These are phyloP conservation scores for Mycena alexandri DNA, from an alignment of 768 basidiomycete genomes.

Conservation along the genomic window DNA sequence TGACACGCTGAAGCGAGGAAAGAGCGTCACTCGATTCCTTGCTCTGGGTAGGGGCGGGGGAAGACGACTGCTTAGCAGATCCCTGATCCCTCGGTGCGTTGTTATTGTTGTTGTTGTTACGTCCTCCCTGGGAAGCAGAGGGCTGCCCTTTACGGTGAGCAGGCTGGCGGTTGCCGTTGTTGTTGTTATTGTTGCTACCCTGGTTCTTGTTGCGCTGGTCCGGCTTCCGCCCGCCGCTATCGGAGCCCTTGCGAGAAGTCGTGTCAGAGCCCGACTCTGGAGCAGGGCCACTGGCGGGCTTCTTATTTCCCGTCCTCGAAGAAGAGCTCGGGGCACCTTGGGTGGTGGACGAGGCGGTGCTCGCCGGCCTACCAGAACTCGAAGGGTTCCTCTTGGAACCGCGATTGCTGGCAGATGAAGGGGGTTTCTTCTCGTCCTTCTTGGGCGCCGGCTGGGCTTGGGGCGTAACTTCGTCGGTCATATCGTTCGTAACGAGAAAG, in stretches of 20 bases:
- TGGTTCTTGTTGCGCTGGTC: conserved; percentile 71
- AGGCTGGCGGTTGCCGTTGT: conserved; percentile 59
- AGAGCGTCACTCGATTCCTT: conserved; percentile 83
- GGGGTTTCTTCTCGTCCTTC: conserved; percentile 82
- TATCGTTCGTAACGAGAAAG: conserved; percentile 80
- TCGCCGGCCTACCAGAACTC: conserved; percentile 61
- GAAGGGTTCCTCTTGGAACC: conserved; percentile 71
- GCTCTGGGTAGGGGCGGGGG: conserved; percentile 63
- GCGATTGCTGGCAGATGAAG: conserved; percentile 62
- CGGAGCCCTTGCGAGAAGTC: conserved; percentile 69
- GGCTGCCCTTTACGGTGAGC: conserved; percentile 69
- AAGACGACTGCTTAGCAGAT: conserved; percentile 56
- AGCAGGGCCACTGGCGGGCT: conserved; percentile 55
- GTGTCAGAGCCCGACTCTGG: conserved; percentile 82
- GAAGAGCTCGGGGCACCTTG: conserved; percentile 68
- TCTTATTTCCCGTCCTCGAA: conserved; percentile 78
- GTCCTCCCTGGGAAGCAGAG: conserved; percentile 69
- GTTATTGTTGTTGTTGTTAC: conserved; percentile 50
- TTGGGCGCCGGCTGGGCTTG: conserved; percentile 67
- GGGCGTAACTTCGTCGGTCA: conserved; percentile 84
- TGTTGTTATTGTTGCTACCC: conserved; percentile 59
- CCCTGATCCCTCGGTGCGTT: conserved; percentile 53
- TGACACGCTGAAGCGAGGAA: conserved; percentile 91
- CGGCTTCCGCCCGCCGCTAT: conserved; percentile 65
- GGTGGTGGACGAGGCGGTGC: conserved; percentile 49